A percentile compares a stretch with the other conserved stretches of the same genome.
Evolutionary conservation across 2,329 filamentous ascomycete genomes (phyloP).

Genomic region (Xylaria sp.): DNA sequence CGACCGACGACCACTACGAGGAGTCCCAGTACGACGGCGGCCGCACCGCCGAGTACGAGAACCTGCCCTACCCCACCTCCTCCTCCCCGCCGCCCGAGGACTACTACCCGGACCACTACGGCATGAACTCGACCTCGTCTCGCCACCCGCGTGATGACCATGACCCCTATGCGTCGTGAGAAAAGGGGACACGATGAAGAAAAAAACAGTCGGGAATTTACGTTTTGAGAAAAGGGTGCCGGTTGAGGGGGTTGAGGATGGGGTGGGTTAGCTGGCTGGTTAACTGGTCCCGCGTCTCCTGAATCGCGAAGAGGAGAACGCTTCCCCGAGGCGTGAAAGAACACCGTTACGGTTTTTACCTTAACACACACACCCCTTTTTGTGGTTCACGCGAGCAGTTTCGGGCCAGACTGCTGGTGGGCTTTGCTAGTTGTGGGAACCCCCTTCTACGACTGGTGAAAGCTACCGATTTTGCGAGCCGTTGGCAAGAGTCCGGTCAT

Average conservation of each 20-base stretch:
- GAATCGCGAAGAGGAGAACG: too few relatives aligned
- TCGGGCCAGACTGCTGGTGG: not conserved
- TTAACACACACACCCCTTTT: too few relatives aligned
- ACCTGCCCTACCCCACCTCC: constrained; percentile 26
- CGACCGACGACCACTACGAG: constrained; percentile 55
- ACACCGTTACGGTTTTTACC: too few relatives aligned
- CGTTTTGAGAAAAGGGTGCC: too few relatives aligned
- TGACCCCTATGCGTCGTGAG: constrained; percentile 26
- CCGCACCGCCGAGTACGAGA: constrained; percentile 38
- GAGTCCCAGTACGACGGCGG: constrained; percentile 57
- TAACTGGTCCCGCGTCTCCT: too few relatives aligned
- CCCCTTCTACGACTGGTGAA: constrained; percentile 1
- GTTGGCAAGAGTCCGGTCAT: constrained; percentile 2
- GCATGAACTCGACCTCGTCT: constrained; percentile 26
- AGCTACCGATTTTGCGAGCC: constrained; percentile 9
- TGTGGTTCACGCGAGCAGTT: not conserved
- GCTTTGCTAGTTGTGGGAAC: constrained; percentile 5
- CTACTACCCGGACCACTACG: constrained; percentile 39
- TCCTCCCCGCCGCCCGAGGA: constrained; percentile 36
- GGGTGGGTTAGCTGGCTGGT: too few relatives aligned
- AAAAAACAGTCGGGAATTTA: constrained; percentile 12
- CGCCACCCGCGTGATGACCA: constrained; percentile 24
- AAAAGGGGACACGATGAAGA: too few relatives aligned
- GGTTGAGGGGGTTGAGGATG: too few relatives aligned
- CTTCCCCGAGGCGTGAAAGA: too few relatives aligned